Evolutionary conservation across 805 yeast genomes (phyloP), one percentile per base, ranked within the genome.

Genomic region (Jamesozyma lodderae): DNA sequence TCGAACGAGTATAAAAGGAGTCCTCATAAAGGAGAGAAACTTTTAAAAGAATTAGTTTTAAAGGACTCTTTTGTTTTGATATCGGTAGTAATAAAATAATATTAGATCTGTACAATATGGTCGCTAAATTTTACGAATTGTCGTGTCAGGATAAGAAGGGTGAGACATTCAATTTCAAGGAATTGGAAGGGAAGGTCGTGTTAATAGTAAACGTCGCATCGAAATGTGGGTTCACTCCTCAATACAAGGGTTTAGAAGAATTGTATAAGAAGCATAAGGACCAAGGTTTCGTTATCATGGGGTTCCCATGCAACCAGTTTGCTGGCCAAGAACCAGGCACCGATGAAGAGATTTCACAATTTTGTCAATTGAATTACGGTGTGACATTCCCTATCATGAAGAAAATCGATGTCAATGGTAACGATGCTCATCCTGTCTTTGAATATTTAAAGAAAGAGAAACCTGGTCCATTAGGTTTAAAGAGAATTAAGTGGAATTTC

Each of bases 221-320:
- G 45, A 81, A 82, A 60, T 85, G 94, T 58, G 79, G 78, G 5
- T 77, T 76, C 63, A 79, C 92, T 6, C 79, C 84, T 38, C 95
- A 86, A 59, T 82, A 81, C 59, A 62, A 68, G 40, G 90, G 79
- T 39, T 66, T 87, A 27, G 88, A 87, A 62, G 64, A 57, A 23
- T 60, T 87, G 14, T 78, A 84, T 63, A 64, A 77, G 45, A 75
- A 75, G 52, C 82, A 80, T 63, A 62, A 70, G 35, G 75, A 70
- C 34, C 51, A 69, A 44, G 94, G 85, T 2, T 65, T 88, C 16
- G 76, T 63, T 31, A 70, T 87, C 20, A 45, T 87, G 23, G 96
- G 86, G 1, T 86, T 87, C 72, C 96, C 96, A 18, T 84, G 95
- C 63, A 84, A 86, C 63, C 95, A 86, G 57, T 87, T 87, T 56